A percentile compares a stretch with the other conserved stretches of the same genome.
phyloP scores from a whole-genome alignment of 345 rosid species.

The Clarkia xantiana region DNA sequence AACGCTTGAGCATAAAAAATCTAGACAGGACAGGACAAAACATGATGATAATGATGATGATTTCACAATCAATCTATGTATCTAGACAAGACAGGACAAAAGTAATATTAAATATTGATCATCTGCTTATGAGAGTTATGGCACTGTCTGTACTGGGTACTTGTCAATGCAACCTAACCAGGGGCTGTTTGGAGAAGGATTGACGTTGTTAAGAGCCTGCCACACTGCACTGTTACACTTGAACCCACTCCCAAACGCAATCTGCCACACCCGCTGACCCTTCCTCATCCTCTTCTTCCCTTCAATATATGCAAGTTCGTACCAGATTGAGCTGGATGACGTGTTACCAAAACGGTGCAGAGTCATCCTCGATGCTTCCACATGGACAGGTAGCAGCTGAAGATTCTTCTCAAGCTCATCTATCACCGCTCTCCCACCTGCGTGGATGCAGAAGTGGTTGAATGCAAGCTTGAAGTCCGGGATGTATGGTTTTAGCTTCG shows the following conservation, averaged over 20 bases:
- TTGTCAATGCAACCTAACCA: conserved; percentile 64
- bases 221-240: conserved; percentile 88
- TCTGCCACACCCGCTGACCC: conserved; percentile 26
- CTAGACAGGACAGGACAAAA: no score
- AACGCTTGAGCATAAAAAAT: no score
- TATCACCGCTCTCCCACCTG: conserved; percentile 68
- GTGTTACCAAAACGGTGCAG: conserved; percentile 85
- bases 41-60: no score
- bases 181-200: conserved; percentile 43
- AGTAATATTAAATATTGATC: no score
- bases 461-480: conserved; percentile 94
- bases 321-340: conserved; percentile 88
- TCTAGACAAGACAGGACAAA: no score
- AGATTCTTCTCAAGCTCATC: conserved; percentile 93
- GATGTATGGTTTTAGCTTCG: conserved; percentile 63
- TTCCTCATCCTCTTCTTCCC: conserved; percentile 20
- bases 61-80: no score
- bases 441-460: conserved; percentile 62
- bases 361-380: conserved; percentile 83
- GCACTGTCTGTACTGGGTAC: conserved; percentile 52
- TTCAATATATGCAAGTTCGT: conserved; percentile 60
- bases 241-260: conserved; percentile 31
- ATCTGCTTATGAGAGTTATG: neutral
- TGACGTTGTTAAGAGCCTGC: conserved; percentile 44
- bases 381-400: conserved; percentile 54